phyloP scores from a whole-genome alignment of 2,329 filamentous ascomycete genomes.

The Leptographium lundbergii region DNA sequence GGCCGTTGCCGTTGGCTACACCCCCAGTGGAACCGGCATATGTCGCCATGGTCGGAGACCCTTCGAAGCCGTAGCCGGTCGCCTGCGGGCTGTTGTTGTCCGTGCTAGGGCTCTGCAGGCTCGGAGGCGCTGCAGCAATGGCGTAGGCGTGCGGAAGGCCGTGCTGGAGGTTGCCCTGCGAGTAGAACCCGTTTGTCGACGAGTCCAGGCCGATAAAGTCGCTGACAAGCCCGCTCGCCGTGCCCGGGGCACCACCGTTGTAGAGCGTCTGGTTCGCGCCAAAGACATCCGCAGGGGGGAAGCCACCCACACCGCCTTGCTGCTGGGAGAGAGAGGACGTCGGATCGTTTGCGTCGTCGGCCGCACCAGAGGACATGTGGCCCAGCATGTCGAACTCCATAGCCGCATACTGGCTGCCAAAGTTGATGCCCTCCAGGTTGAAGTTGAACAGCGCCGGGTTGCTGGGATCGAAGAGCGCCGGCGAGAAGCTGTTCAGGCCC shows the following conservation, averaged over 20 bases:
- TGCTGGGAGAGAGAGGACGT: slow-evolving; percentile 26
- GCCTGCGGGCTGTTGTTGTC: slow-evolving; percentile 50
- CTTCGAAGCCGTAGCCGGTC: slow-evolving; percentile 39
- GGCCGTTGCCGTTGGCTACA: slow-evolving; percentile 2
- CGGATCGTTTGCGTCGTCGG: slow-evolving; percentile 65
- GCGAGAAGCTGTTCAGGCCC: slow-evolving; percentile 38
- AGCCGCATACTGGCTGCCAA: slow-evolving; percentile 91
- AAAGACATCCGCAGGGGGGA: slow-evolving; percentile 34
- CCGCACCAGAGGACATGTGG: slow-evolving; percentile 86
- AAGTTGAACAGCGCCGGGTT: slow-evolving; percentile 93
- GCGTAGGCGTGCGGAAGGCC: slow-evolving; percentile 53
- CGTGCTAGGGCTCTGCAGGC: slow-evolving; percentile 50
- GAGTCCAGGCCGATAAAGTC: slow-evolving; percentile 43
- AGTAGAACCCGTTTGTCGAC: slow-evolving; percentile 32
- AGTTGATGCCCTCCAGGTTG: slow-evolving; percentile 85
- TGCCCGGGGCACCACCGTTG: slow-evolving; percentile 24
- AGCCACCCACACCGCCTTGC: slow-evolving; percentile 20
- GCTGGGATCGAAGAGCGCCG: slow-evolving; percentile 70
- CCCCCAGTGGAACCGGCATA: slow-evolving; percentile 13
- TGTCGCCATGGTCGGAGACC: slow-evolving; percentile 33
- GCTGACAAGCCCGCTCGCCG: slow-evolving; percentile 27
- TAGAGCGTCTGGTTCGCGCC: slow-evolving; percentile 34
- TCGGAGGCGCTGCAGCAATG: slow-evolving; percentile 49
- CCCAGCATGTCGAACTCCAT: slow-evolving; percentile 93
- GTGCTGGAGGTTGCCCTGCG: slow-evolving; percentile 47